Percentiles rank a stretch among this genome's conserved stretches.
These are phyloP conservation scores for Lathyrus sativus DNA, from an alignment of 306 rosid species.

Conservation along the genomic window DNA sequence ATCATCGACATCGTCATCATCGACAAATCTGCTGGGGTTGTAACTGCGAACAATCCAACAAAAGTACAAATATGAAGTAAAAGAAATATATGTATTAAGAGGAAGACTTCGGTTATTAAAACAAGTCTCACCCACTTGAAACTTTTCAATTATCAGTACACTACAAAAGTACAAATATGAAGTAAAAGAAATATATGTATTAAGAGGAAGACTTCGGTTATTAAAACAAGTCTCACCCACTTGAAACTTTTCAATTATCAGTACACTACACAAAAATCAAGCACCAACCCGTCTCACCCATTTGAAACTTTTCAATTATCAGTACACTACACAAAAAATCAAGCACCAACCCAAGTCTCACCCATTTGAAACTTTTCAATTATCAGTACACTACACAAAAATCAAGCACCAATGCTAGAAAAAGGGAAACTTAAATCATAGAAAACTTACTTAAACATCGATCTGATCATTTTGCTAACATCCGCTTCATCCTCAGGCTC, in stretches of 20 bases:
- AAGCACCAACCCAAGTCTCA: too few relatives aligned
- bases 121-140: too few relatives aligned
- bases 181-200: background rate
- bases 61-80: slow-evolving; percentile 23
- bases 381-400: background rate
- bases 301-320: too few relatives aligned
- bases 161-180: slow-evolving; percentile 25
- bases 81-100: background rate
- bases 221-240: background rate
- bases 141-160: too few relatives aligned
- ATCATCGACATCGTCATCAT: slow-evolving; percentile 58
- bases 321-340: too few relatives aligned
- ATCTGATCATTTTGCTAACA: slow-evolving; percentile 53
- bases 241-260: too few relatives aligned
- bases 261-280: too few relatives aligned
- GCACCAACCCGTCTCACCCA: too few relatives aligned
- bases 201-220: background rate
- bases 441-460: slow-evolving; percentile 61
- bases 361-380: background rate
- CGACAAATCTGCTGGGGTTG: slow-evolving; percentile 52
- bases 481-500: slow-evolving; percentile 51
- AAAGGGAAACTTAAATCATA: background rate
- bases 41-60: slow-evolving; percentile 52
- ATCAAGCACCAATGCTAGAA: slow-evolving; percentile 12
- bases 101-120: background rate